Percentiles rank a stretch among this genome's conserved stretches.
Conservation (phyloP, 2,329 filamentous ascomycete genomes). For the Verticillium klebahnii region DNA sequence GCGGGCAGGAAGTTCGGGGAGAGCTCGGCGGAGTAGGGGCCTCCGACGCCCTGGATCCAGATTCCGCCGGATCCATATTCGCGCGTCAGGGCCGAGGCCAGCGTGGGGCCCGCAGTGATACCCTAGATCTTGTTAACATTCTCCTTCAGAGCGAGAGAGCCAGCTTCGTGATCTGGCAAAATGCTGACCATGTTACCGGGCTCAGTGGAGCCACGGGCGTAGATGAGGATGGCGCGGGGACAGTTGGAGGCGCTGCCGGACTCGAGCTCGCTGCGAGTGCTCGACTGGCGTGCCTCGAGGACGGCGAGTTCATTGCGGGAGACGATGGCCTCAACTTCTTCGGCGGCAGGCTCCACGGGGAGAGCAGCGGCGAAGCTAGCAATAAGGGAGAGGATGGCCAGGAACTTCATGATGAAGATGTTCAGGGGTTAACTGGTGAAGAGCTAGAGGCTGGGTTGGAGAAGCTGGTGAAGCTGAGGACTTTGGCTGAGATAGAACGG, state of each 20-base stretch:
- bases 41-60: conserved; percentile 40
- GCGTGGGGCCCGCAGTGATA: conserved; percentile 19
- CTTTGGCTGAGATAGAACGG: neutral
- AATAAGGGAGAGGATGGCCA: conserved; percentile 12
- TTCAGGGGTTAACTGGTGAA: neutral
- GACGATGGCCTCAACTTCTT: conserved; percentile 4
- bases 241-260: conserved; percentile 22
- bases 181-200: conserved; percentile 29
- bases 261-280: conserved; percentile 22
- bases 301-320: neutral
- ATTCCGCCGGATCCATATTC: conserved; percentile 19
- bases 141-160: neutral
- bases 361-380: conserved; percentile 9
- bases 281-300: conserved; percentile 13
- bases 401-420: conserved; percentile 15
- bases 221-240: conserved; percentile 33
- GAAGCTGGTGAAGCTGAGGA: neutral
- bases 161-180: too few relatives aligned
- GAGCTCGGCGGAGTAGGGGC: conserved; percentile 30
- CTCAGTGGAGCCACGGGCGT: conserved; percentile 33
- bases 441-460: neutral
- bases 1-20: conserved; percentile 29
- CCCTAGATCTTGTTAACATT: conserved; percentile 15
- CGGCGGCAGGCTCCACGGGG: conserved; percentile 8
- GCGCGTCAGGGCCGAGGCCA: conserved; percentile 22